phyloP scores from a whole-genome alignment of 2,329 filamentous ascomycete species.

The Paracoccidioides brasiliensis region DNA sequence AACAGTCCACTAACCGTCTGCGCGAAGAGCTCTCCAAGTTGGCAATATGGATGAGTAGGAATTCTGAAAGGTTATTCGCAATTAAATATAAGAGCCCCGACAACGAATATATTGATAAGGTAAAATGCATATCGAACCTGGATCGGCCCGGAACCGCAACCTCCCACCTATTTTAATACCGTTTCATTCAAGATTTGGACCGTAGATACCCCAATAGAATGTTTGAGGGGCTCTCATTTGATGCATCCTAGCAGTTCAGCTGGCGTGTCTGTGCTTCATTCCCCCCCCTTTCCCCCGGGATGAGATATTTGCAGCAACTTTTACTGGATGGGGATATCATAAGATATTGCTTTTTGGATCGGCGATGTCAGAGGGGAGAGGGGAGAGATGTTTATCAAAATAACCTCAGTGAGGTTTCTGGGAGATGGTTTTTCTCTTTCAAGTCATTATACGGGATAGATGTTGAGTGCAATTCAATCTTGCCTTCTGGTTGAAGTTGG shows the following conservation, averaged over 20 bases:
- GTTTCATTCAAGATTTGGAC: background rate
- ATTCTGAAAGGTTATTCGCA: conserved; percentile 61
- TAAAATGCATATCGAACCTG: conserved; percentile 18
- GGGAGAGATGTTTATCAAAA: no score
- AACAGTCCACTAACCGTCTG: conserved; percentile 74
- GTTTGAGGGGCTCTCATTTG: background rate
- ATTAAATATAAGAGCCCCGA: conserved; percentile 32
- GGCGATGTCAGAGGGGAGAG: background rate
- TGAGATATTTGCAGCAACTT: no score
- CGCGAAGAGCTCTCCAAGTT: conserved; percentile 82
- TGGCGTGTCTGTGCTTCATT: no score
- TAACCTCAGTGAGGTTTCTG: no score
- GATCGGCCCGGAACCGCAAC: conserved; percentile 21
- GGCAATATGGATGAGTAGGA: conserved; percentile 68
- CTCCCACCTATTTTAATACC: conserved; percentile 17
- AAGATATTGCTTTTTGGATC: background rate
- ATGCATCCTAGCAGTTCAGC: background rate
- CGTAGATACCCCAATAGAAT: no score
- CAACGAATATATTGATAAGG: conserved; percentile 28
- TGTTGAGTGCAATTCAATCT: no score
- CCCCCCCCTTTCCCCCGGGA: no score
- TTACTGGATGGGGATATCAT: background rate
- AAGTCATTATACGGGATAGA: no score
- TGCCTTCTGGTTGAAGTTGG: no score
- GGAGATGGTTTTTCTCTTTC: no score